phyloP scores from a whole-genome alignment of 176 grass and related monocot species.

The Phragmites australis region DNA sequence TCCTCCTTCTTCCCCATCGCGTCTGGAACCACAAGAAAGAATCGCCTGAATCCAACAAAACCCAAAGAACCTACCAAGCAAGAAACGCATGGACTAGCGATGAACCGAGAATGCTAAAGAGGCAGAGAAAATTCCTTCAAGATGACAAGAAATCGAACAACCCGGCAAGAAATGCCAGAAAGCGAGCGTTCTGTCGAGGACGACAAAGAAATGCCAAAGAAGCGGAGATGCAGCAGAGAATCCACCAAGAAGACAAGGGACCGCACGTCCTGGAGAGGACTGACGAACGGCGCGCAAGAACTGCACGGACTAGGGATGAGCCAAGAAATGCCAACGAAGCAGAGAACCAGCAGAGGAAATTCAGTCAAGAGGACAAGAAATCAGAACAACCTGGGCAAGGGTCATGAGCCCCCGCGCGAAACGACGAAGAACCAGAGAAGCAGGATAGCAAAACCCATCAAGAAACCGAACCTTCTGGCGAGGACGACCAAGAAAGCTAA shows the following conservation, averaged over 20 bases:
- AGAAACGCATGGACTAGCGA: not conserved
- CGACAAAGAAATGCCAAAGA: not conserved
- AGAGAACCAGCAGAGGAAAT: too few relatives aligned
- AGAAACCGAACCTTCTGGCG: not conserved
- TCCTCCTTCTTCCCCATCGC: slow-evolving; percentile 38
- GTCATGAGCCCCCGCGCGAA: too few relatives aligned
- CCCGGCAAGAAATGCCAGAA: not conserved
- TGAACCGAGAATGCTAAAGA: not conserved
- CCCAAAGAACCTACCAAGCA: not conserved
- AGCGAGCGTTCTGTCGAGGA: not conserved
- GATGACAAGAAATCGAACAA: not conserved
- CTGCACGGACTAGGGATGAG: not conserved
- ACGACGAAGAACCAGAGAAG: too few relatives aligned
- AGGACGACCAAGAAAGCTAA: not conserved
- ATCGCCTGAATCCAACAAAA: not conserved
- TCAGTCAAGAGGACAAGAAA: too few relatives aligned
- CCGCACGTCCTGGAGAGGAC: too few relatives aligned
- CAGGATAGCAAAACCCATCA: not conserved
- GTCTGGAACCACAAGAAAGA: slow-evolving; percentile 6
- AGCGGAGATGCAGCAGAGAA: not conserved
- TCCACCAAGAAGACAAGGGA: too few relatives aligned
- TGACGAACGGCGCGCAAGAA: too few relatives aligned
- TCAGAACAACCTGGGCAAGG: too few relatives aligned
- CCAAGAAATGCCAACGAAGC: not conserved
- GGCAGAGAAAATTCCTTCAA: not conserved